Conservation (phyloP, 73 alveolate genomes). For the Diophrys sp. region DNA sequence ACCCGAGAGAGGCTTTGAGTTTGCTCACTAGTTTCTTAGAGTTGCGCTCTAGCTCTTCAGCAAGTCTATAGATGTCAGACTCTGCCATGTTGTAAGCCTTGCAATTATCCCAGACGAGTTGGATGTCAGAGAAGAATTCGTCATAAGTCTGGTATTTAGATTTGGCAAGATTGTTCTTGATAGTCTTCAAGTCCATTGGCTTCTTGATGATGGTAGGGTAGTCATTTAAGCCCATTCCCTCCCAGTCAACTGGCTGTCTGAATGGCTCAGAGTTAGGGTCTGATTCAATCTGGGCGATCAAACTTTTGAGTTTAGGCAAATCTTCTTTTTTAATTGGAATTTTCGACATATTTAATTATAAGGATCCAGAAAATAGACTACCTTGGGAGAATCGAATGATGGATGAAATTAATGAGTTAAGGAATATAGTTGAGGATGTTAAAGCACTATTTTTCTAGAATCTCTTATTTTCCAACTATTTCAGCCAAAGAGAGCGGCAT, state of each 20-base stretch:
- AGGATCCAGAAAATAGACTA: slow-evolving; percentile 46
- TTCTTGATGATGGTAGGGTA: slow-evolving; percentile 82
- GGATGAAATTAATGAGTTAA: slow-evolving; percentile 40
- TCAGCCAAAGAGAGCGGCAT: no score
- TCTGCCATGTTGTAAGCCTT: slow-evolving; percentile 72
- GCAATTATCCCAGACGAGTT: no score
- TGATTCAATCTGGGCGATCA: slow-evolving; percentile 44
- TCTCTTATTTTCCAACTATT: no score
- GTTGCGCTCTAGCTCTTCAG: slow-evolving; percentile 49
- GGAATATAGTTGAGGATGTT: slow-evolving; percentile 36
- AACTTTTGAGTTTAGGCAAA: slow-evolving; percentile 13
- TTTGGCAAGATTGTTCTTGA: slow-evolving; percentile 14
- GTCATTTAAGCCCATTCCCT: slow-evolving; percentile 68
- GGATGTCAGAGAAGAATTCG: slow-evolving; percentile 78
- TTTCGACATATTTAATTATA: no score
- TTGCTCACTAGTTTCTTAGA: slow-evolving; percentile 22
- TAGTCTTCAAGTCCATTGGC: slow-evolving; percentile 81
- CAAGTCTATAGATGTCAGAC: slow-evolving; percentile 48
- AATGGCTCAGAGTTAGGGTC: slow-evolving; percentile 79
- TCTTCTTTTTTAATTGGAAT: slow-evolving; percentile 16
- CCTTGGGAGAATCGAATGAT: slow-evolving; percentile 45
- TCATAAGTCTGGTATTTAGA: slow-evolving; percentile 61
- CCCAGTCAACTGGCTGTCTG: slow-evolving; percentile 87
- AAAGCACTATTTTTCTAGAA: no score
- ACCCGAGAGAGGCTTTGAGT: slow-evolving; percentile 24